phyloP scores from a whole-genome alignment of 805 yeast genomes.

The Lipomyces mesembrius region DNA sequence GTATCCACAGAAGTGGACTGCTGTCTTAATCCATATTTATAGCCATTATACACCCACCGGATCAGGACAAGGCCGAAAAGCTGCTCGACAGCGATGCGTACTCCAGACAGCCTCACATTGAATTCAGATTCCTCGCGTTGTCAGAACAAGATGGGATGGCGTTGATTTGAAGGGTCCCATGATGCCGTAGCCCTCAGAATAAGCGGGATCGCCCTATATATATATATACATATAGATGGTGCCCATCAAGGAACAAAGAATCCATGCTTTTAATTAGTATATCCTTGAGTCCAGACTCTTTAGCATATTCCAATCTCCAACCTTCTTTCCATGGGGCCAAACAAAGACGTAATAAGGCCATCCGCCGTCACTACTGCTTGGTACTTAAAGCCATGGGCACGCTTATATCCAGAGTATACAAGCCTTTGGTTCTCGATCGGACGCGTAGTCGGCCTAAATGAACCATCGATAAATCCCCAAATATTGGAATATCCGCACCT shows the following conservation, averaged over 20 bases:
- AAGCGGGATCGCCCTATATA: neutral
- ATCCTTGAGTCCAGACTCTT: neutral
- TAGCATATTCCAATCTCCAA: conserved; percentile 1
- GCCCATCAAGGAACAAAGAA: neutral
- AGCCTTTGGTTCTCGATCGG: conserved; percentile 5
- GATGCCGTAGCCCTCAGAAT: neutral
- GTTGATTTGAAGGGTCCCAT: neutral
- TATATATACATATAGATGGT: neutral
- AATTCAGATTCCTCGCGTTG: too few species aligned
- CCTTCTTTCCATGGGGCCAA: neutral
- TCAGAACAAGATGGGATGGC: too few species aligned
- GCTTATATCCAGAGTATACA: conserved; percentile 4
- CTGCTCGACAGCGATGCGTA: too few species aligned
- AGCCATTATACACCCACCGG: too few species aligned
- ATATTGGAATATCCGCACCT: too few species aligned
- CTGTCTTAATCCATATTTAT: too few species aligned
- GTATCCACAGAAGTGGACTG: too few species aligned
- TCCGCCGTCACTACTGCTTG: conserved; percentile 1
- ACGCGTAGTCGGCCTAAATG: conserved; percentile 5
- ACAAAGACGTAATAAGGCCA: neutral
- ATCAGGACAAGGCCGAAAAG: too few species aligned
- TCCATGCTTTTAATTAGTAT: neutral
- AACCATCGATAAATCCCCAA: neutral
- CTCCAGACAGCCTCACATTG: too few species aligned
- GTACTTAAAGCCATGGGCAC: conserved; percentile 1